Conservation (phyloP, 2,329 filamentous ascomycete genomes). For the Chaetomium sp. region DNA sequence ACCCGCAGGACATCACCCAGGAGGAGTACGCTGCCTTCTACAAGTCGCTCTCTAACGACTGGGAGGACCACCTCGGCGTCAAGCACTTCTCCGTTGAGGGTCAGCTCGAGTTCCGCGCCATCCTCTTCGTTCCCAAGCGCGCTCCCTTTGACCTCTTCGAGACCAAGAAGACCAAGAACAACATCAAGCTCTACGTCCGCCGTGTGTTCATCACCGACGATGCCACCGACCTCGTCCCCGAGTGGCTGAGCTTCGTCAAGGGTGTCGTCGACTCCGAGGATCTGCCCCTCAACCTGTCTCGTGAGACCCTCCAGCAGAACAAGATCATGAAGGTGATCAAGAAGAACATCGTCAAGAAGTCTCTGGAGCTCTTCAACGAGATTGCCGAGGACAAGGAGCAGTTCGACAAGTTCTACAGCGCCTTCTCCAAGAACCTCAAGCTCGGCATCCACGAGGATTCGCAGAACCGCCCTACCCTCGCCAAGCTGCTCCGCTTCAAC, state of each 20-base stretch:
- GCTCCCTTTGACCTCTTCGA: slow-evolving; percentile 99
- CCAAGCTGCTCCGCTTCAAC: slow-evolving; percentile 98
- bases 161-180: slow-evolving; percentile 99
- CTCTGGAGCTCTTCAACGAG: slow-evolving; percentile 98
- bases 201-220: slow-evolving; percentile 99
- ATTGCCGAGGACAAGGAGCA: slow-evolving; percentile 99
- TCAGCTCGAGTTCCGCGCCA: slow-evolving; percentile 99
- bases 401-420: slow-evolving; percentile 99
- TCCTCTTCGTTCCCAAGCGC: slow-evolving; percentile 99
- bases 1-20: slow-evolving; percentile 89
- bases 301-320: slow-evolving; percentile 99
- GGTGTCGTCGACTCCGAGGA: slow-evolving; percentile 99
- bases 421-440: slow-evolving; percentile 99
- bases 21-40: slow-evolving; percentile 99
- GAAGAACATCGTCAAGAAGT: slow-evolving; percentile 99
- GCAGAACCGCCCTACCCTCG: slow-evolving; percentile 89
- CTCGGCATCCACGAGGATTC: slow-evolving; percentile 99
- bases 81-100: slow-evolving; percentile 99
- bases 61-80: slow-evolving; percentile 98
- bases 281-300: slow-evolving; percentile 97
- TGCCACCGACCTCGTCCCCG: slow-evolving; percentile 96
- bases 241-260: slow-evolving; percentile 99
- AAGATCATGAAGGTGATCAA: slow-evolving; percentile 86
- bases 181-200: slow-evolving; percentile 99
- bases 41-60: slow-evolving; percentile 99